phyloP scores from a whole-genome alignment of 495 filamentous ascomycete species.

The Penicillium canariense region DNA sequence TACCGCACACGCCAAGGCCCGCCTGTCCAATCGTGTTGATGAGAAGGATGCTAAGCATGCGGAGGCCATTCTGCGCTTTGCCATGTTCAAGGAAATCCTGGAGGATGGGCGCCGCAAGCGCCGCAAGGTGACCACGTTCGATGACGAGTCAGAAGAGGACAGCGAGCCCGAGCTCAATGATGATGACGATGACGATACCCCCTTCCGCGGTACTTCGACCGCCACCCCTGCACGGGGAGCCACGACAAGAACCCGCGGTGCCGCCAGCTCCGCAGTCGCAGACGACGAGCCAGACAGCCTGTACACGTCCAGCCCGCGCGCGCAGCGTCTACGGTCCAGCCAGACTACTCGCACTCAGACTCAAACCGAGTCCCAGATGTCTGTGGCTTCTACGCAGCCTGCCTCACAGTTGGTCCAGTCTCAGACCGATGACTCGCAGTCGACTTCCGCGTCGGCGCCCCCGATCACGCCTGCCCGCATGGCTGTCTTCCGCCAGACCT shows the following conservation, averaged over 20 bases:
- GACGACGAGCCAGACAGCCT: slow-evolving; percentile 49
- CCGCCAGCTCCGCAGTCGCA: slow-evolving; percentile 31
- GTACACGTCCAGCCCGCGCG: slow-evolving; percentile 56
- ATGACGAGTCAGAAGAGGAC: slow-evolving; percentile 48
- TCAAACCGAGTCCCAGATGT: slow-evolving; percentile 58
- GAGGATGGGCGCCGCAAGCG: slow-evolving; percentile 81
- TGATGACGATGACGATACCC: slow-evolving; percentile 34
- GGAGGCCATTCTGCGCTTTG: slow-evolving; percentile 88
- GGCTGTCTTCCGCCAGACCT: slow-evolving; percentile 68
- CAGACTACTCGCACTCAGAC: slow-evolving; percentile 38
- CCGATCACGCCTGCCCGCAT: slow-evolving; percentile 64
- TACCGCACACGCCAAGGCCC: slow-evolving; percentile 92
- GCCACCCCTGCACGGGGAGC: slow-evolving; percentile 30
- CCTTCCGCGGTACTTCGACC: slow-evolving; percentile 30
- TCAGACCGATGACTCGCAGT: slow-evolving; percentile 52
- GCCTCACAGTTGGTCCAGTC: slow-evolving; percentile 64
- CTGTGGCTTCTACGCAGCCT: slow-evolving; percentile 63
- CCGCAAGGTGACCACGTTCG: slow-evolving; percentile 52
- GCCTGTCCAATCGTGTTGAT: slow-evolving; percentile 89
- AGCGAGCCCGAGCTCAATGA: slow-evolving; percentile 41
- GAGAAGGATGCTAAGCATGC: slow-evolving; percentile 85
- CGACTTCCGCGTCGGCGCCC: slow-evolving; percentile 34
- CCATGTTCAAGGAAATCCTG: slow-evolving; percentile 95
- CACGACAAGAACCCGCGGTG: slow-evolving; percentile 45
- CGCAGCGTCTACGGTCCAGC: slow-evolving; percentile 44